A percentile compares a stretch with the other conserved stretches of the same genome.
Evolutionary conservation across 202 grass and related monocot genomes (phyloP).

Genomic region (Hordeum pubiflorum): DNA sequence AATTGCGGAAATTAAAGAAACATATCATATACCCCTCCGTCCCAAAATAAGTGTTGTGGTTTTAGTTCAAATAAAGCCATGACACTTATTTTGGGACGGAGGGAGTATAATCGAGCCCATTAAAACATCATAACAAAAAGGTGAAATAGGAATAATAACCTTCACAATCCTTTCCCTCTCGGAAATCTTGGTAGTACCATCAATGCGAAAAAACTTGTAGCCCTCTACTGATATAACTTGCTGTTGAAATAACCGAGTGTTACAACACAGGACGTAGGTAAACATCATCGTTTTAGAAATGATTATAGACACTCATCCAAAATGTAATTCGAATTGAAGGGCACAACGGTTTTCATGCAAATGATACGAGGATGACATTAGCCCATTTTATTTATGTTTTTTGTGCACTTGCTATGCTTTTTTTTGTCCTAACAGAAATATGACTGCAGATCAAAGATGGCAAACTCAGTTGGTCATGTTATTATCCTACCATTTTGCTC

Average conservation of each 20-base stretch:
- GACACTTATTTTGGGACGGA: no score
- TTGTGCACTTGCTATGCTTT: neutral
- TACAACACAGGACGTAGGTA: neutral
- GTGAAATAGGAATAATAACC: slow-evolving; percentile 26
- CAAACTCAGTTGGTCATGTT: neutral
- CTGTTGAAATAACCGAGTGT: slow-evolving; percentile 32
- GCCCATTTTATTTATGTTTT: neutral
- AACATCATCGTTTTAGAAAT: neutral
- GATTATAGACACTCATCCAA: neutral
- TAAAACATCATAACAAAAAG: neutral
- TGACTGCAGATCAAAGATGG: neutral
- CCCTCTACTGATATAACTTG: slow-evolving; percentile 56
- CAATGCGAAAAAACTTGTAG: slow-evolving; percentile 69
- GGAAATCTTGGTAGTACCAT: slow-evolving; percentile 67
- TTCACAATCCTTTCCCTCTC: slow-evolving; percentile 79
- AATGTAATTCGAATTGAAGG: slow-evolving; percentile 10
- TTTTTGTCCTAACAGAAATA: neutral
- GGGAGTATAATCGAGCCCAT: slow-evolving; percentile 1
- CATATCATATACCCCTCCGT: neutral
- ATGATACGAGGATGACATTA: neutral
- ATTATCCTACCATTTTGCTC: neutral
- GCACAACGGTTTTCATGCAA: neutral
- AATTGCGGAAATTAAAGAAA: slow-evolving; percentile 16
- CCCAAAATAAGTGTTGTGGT: no score
- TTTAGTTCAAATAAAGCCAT: no score